Evolutionary conservation across 1,284 basidiomycete species (phyloP).

Genomic region (Fomitopsis palustris): DNA sequence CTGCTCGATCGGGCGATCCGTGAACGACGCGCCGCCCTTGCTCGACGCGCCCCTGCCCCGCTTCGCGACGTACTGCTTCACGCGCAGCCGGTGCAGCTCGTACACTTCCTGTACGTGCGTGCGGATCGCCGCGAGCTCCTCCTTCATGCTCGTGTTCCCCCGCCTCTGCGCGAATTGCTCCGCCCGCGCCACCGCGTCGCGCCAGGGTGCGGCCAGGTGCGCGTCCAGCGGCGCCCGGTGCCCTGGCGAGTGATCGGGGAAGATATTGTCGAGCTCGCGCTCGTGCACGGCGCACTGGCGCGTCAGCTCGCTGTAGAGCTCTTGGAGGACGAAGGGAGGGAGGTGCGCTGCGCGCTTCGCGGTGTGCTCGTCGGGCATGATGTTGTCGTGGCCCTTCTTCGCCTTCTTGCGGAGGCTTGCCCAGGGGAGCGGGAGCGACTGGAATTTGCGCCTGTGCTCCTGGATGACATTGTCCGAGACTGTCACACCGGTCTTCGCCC

Average conservation of each 20-base stretch:
- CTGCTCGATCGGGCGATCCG: slow-evolving; percentile 38
- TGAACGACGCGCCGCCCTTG: slow-evolving; percentile 28
- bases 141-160: slow-evolving; percentile 10
- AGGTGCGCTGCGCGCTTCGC: slow-evolving; percentile 15
- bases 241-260: neutral
- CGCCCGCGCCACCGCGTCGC: slow-evolving; percentile 27
- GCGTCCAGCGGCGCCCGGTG: slow-evolving; percentile 23
- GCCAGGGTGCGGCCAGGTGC: slow-evolving; percentile 37
- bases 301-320: slow-evolving; percentile 28
- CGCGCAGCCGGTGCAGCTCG: slow-evolving; percentile 20
- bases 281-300: slow-evolving; percentile 17
- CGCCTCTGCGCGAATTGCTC: slow-evolving; percentile 1
- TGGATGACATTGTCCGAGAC: slow-evolving; percentile 32
- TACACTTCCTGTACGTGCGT: slow-evolving; percentile 26
- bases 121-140: slow-evolving; percentile 26
- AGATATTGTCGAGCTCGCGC: slow-evolving; percentile 26
- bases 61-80: neutral
- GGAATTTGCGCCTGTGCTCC: slow-evolving; percentile 17
- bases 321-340: slow-evolving; percentile 49
- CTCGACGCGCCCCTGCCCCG: neutral
- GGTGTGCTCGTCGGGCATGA: neutral
- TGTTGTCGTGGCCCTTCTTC: neutral
- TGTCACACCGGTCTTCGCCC: slow-evolving; percentile 54
- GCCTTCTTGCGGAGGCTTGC: slow-evolving; percentile 7
- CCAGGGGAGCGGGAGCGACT: neutral